phyloP scores from a whole-genome alignment of 192 early-diverging fungal species.

The Entrophospora sp. region DNA sequence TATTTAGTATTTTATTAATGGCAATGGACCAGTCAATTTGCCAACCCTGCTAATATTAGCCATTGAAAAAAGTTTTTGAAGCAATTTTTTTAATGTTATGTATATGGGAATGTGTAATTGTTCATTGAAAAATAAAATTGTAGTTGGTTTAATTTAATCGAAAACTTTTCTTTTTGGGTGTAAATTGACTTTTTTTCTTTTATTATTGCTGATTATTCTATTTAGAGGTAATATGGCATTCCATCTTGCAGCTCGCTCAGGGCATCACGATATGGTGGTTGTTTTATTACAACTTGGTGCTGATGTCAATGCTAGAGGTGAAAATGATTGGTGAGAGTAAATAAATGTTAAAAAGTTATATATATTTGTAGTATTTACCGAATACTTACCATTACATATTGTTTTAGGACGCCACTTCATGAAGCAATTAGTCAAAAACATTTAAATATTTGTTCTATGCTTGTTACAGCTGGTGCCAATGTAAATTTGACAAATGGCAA shows the following conservation, averaged over 20 bases:
- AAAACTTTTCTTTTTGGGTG: no score
- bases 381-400: neutral
- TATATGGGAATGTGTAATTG: no score
- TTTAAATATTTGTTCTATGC: conserved; percentile 22
- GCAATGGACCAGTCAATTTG: no score
- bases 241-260: conserved; percentile 56
- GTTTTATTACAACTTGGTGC: conserved; percentile 48
- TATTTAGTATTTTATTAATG: no score
- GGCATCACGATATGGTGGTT: conserved; percentile 40
- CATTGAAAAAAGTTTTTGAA: no score
- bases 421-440: conserved; percentile 35
- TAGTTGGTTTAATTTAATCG: neutral
- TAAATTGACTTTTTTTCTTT: neutral
- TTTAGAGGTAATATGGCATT: conserved; percentile 53
- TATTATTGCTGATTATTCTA: neutral
- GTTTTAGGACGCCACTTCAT: conserved; percentile 30
- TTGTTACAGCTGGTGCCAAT: conserved; percentile 29
- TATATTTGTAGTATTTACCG: neutral
- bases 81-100: no score
- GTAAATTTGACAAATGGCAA: conserved; percentile 18
- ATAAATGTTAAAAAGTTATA: neutral
- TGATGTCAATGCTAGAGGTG: conserved; percentile 50
- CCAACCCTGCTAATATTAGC: no score
- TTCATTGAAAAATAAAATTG: no score
- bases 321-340: conserved; percentile 6